Evolutionary conservation across 225 moss, liverwort and hornwort species (phyloP), one percentile per base, ranked within the genome.

Genomic region (Asterella californica): DNA sequence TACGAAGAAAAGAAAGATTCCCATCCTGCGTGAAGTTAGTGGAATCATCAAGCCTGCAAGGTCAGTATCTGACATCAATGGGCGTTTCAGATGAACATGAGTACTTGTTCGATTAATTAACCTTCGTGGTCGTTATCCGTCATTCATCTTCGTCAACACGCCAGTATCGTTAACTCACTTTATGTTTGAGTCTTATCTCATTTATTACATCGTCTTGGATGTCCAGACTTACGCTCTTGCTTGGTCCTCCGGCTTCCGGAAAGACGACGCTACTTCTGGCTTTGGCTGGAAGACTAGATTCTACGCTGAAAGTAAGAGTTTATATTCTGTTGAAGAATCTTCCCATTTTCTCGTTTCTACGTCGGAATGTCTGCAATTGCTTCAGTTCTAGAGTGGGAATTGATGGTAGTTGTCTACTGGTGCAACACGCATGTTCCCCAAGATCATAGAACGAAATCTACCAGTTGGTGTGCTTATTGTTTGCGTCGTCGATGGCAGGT

Each of bases 41-140:
- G 95, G 95, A 29, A 76, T 89, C 55, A 75, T 96, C 50, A 93
- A 92, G 60, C 95, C 95, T 21, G 93, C 87, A 52, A 83, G 90
- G 91, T 86, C 30, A 24, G 79, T 83, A n/a, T 34, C 36, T 46
- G 18, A 30, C 12, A 50, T 49, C 24, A 62, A 54, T 54, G 53
- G 14, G 6, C 14, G 2, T 19, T 14, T 14, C 2, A 54, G 19
- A 54, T 54, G 53, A 1, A 19, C 12, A 54, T 54, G 14, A 54
- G 14, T 14, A 4, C 53, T 54, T 54, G 15, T 14, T 19, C 53
- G 53, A 1, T 54, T 54, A 54, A 14, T 15, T 14, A 54, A 2
- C 42, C 42, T 42, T 42, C 7, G 42, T 42, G 3, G 42, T 42
- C 15, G 14, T 54, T 54, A 19, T 54, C 53, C 14, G 15, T 14